A percentile compares a stretch with the other conserved stretches of the same genome.
phyloP scores from a whole-genome alignment of 805 yeast genomes.

The Clavispora carvajalis region DNA sequence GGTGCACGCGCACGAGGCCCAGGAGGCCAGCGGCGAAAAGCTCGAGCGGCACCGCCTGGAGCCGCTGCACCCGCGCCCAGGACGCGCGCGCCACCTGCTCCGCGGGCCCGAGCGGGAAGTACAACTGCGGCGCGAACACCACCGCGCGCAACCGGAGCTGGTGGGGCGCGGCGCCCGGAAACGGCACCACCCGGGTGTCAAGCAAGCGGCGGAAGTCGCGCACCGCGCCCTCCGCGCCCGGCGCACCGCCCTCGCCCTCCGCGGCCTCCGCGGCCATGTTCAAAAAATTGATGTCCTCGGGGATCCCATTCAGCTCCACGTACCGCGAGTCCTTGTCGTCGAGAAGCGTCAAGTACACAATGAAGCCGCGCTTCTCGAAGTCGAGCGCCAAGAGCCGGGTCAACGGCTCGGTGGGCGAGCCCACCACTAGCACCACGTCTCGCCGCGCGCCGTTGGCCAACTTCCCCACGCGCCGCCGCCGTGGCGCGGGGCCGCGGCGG shows the following conservation, averaged over 20 bases:
- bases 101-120: constrained; percentile 63
- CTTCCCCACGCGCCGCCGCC: constrained; percentile 50
- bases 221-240: constrained; percentile 31
- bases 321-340: constrained; percentile 52
- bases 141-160: constrained; percentile 57
- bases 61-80: constrained; percentile 49
- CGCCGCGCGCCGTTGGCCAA: constrained; percentile 66
- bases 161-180: constrained; percentile 54
- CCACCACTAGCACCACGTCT: constrained; percentile 70
- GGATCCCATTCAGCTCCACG: constrained; percentile 50
- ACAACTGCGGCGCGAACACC: constrained; percentile 63
- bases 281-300: constrained; percentile 65
- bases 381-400: constrained; percentile 67
- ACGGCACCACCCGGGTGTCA: constrained; percentile 51
- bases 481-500: not conserved
- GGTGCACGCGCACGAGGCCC: constrained; percentile 46
- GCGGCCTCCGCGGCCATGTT: no score
- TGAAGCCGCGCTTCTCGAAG: constrained; percentile 72
- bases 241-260: constrained; percentile 38
- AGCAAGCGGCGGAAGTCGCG: constrained; percentile 43
- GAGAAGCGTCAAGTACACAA: constrained; percentile 72
- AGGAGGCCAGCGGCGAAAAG: constrained; percentile 53
- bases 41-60: constrained; percentile 44
- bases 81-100: constrained; percentile 47
- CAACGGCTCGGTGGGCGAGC: constrained; percentile 72